Evolutionary conservation across 306 rosid genomes (phyloP), one percentile per base, ranked within the genome.

Genomic region (Cucurbita moschata): DNA sequence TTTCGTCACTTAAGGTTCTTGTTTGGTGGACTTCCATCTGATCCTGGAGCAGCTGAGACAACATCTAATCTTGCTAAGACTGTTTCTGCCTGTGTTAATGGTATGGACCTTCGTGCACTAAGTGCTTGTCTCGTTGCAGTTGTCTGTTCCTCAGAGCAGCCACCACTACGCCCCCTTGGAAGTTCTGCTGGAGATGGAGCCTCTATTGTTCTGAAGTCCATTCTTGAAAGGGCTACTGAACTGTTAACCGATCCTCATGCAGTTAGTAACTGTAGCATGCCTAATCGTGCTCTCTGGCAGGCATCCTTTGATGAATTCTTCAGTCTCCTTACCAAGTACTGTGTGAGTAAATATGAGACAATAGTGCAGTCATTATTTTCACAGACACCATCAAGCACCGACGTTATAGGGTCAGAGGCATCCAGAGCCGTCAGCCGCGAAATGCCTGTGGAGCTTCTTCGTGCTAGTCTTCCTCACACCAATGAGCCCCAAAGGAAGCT

Each of bases 121-220:
- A 95, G 99, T 80, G 96, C 91, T 78, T 91, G 97, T 81, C 93
- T 95, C 62, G 99, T 94, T 56, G 96, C 99, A 6, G 96, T 87
- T 37, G 96, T 91, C 75, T 95, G 92, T 79, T 89, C 97, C 59
- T 88, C 89, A 0, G 93, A 95, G 86, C 90, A 86, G 67, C 97
- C 97, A 14, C 99, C 99, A 13, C 76, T 95, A 52, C 97, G 96
- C 11, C 99, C 99, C 43, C 88, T 95, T 79, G 97, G 97, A 82
- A 89, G 91, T 80, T 21, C 89, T 58, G 90, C 96, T 19, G 99
- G 99, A 37, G 97, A 91, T 60, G 99, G 99, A 79, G 91, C 96
- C 73, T 87, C 99, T 43, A 75, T 86, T 42, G 78, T 95, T 82
- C 79, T 95, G 46, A 91, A 80, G 70, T 87, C 99, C 38, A 88